Conservation (phyloP, 2,329 filamentous ascomycete species). For the Neofusicoccum sp. region DNA sequence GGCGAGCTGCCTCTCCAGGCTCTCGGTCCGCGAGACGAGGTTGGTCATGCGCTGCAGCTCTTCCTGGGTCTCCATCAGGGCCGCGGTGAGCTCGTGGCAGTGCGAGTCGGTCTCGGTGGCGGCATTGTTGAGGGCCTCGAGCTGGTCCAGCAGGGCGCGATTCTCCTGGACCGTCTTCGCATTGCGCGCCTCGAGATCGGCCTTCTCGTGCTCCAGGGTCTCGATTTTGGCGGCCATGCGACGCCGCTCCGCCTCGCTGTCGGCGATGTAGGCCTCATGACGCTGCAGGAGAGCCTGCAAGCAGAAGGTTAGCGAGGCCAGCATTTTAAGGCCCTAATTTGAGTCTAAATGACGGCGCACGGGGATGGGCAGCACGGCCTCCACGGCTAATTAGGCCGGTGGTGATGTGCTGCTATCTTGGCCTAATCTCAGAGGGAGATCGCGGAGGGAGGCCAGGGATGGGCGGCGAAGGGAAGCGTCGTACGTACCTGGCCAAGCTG, state of each 20-base stretch:
- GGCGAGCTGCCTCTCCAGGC: constrained; percentile 78
- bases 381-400: constrained; percentile 15
- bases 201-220: constrained; percentile 72
- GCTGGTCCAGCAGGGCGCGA: constrained; percentile 74
- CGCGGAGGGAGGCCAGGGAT: background rate
- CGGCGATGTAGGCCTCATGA: constrained; percentile 92
- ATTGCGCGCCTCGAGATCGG: constrained; percentile 72
- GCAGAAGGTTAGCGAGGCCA: constrained; percentile 62
- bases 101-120: constrained; percentile 78
- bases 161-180: constrained; percentile 81
- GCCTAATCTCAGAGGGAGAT: constrained; percentile 15
- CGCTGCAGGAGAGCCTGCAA: constrained; percentile 85
- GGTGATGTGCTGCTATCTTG: constrained; percentile 9
- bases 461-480: background rate
- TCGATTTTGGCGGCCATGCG: constrained; percentile 74
- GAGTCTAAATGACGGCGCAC: constrained; percentile 16
- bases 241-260: constrained; percentile 82
- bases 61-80: constrained; percentile 75
- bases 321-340: constrained; percentile 9
- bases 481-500: constrained; percentile 85
- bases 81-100: constrained; percentile 75
- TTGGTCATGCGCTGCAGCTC: constrained; percentile 74
- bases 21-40: constrained; percentile 72
- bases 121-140: constrained; percentile 81
- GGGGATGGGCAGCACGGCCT: constrained; percentile 5